phyloP scores from a whole-genome alignment of 148 eudicot genomes.

The Beta vulgaris region DNA sequence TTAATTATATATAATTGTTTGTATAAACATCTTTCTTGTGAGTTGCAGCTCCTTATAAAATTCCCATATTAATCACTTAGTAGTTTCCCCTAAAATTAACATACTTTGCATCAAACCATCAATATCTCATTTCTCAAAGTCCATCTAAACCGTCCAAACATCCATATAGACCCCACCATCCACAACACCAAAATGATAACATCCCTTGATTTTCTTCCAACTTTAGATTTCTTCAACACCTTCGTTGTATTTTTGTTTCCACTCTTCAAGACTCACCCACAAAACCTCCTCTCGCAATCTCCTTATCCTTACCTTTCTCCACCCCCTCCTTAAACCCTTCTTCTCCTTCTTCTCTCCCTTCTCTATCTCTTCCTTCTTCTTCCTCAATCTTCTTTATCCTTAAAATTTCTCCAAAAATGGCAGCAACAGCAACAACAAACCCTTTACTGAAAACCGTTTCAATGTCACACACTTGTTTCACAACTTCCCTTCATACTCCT shows the following conservation, averaged over 20 bases:
- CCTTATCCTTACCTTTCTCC: conserved; percentile 17
- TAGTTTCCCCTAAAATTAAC: no score
- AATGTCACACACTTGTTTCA: conserved; percentile 40
- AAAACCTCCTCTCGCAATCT: background rate
- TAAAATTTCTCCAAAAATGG: conserved; percentile 24
- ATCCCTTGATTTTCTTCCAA: background rate
- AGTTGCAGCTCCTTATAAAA: no score
- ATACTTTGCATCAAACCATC: background rate
- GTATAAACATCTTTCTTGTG: no score
- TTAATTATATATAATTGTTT: no score
- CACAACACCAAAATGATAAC: background rate
- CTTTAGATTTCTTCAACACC: background rate
- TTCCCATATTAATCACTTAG: background rate
- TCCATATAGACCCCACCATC: background rate
- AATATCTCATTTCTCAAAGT: background rate
- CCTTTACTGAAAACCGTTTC: conserved; percentile 40
- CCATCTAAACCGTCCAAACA: conserved; percentile 2
- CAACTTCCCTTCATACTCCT: conserved; percentile 37
- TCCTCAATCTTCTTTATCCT: background rate
- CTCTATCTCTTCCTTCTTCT: background rate
- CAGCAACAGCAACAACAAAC: conserved; percentile 30
- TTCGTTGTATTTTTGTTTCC: background rate
- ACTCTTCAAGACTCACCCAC: background rate
- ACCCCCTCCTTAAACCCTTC: conserved; percentile 26
- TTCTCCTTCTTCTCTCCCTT: background rate